Base-by-base conservation (phyloP, 2,329 filamentous ascomycete genomes). In the Penicillium sp. region DNA sequence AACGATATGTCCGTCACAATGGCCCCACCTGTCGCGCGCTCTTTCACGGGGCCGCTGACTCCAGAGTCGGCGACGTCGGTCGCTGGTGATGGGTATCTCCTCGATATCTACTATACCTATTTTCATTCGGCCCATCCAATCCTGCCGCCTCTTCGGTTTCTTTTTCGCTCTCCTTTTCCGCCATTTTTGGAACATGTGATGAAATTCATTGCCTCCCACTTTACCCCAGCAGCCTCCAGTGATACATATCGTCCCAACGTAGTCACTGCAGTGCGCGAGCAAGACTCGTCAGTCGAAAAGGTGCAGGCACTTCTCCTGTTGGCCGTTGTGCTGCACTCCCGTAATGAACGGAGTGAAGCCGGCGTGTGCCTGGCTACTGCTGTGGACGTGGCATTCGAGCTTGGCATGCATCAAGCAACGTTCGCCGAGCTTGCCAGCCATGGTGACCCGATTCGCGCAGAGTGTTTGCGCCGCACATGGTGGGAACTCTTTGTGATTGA, bases 391-490 rank as follows among this genome's bases (percentile, higher is more conserved):
- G 89, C 91, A 1, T 75, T 95, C 9, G 85, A 91, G 54, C 81
- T 96, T 23, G 88, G 89, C 0, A 82, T 97, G 73, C 86, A 96
- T 68, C 84, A 83, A 9, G 79, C 83, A 46, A 79, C 82, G 0
- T 96, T 86, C 69, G 87, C 90, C 0, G 74, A 80, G 0, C 73
- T 81, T 5, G 79, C 90, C 63, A 87, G 88, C 15, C 78, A 81
- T 26, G 84, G 85, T 5, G 84, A 88, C 56, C 79, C 84, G 0
- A 79, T 91, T 1, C 70, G 92, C 3, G 89, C 93, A 69, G 92
- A 97, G 73, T 90, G 88, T 69, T 88, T 90, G 84, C 84, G 91
- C 18, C 82, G 92, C 55, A 97, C 92, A 1, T 97, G 92, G 92
- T 97, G 92, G 92, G 91, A 84, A 64, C 67, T 90, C 37, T 93